Percentiles rank a stretch among this genome's conserved stretches.
Conservation (phyloP, 495 filamentous ascomycete genomes). For the Coniosporium apollinis region DNA sequence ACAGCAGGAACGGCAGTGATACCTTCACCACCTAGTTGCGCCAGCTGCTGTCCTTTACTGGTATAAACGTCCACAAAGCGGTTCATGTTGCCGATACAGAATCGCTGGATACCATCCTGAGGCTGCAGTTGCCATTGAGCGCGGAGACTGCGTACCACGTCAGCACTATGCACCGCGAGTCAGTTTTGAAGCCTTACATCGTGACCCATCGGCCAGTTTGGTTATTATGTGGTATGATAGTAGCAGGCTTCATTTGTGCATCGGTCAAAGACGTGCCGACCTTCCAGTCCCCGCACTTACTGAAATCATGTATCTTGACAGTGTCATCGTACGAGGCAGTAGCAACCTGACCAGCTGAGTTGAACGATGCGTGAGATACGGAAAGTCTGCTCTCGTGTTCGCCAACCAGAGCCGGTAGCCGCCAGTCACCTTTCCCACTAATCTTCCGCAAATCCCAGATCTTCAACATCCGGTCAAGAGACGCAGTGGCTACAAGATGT, state of each 20-base stretch:
- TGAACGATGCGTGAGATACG: constrained; percentile 84
- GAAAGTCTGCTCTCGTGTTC: constrained; percentile 70
- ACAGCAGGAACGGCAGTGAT: constrained; percentile 92
- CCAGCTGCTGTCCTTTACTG: constrained; percentile 65
- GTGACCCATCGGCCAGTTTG: constrained; percentile 80
- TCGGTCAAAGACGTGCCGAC: constrained; percentile 40
- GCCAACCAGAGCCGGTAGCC: constrained; percentile 51
- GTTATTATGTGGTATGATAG: constrained; percentile 72
- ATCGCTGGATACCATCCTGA: constrained; percentile 57
- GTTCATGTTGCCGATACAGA: constrained; percentile 96
- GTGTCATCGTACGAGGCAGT: constrained; percentile 92
- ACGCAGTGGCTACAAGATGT: constrained; percentile 79
- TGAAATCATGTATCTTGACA: constrained; percentile 76
- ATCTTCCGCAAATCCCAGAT: constrained; percentile 89
- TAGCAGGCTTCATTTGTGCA: constrained; percentile 48
- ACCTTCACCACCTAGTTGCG: constrained; percentile 71
- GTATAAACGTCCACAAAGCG: constrained; percentile 86
- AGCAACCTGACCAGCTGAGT: constrained; percentile 61
- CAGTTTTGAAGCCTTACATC: constrained; percentile 30
- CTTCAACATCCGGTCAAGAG: constrained; percentile 73
- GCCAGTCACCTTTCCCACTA: constrained; percentile 28
- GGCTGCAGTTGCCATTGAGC: constrained; percentile 83
- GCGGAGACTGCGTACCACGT: constrained; percentile 47
- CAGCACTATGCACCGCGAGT: constrained; percentile 4
- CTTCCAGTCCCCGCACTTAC: constrained; percentile 45